Conservation (phyloP, 495 filamentous ascomycete genomes). For the Neurospora sp. region DNA sequence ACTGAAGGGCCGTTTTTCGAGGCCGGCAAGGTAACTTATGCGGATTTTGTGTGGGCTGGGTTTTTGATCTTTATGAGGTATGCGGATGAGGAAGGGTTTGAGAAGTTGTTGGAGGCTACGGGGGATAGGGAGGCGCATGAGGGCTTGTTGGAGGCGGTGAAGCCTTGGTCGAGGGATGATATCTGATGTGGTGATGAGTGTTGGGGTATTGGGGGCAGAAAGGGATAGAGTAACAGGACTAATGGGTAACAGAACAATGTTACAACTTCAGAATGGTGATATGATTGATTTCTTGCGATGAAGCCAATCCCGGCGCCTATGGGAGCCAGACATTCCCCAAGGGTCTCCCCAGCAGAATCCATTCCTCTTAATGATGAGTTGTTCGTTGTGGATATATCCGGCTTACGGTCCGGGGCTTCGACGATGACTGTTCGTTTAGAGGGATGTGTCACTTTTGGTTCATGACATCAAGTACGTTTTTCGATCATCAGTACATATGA, state of each 20-base stretch:
- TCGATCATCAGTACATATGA: neutral
- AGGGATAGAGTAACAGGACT: neutral
- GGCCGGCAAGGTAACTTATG: conserved; percentile 26
- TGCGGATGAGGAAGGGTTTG: conserved; percentile 24
- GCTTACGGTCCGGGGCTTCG: neutral
- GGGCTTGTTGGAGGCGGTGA: conserved; percentile 28
- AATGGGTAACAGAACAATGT: neutral
- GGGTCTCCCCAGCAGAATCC: neutral
- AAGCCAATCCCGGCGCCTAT: neutral
- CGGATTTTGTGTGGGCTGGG: conserved; percentile 34
- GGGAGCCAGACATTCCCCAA: neutral
- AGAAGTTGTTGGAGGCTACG: conserved; percentile 20
- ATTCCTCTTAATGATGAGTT: neutral
- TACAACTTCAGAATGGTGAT: neutral
- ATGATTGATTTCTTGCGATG: too few species aligned
- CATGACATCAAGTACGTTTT: too few species aligned
- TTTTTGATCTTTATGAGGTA: conserved; percentile 24
- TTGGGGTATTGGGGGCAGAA: neutral
- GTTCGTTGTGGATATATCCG: neutral
- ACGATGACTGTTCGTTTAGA: neutral
- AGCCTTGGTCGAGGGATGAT: conserved; percentile 26
- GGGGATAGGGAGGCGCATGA: conserved; percentile 26
- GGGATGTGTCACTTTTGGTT: neutral
- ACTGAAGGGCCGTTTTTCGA: conserved; percentile 38
- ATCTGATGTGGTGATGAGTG: conserved; percentile 2